Percentiles rank a stretch among this genome's conserved stretches.
Evolutionary conservation across 345 rosid species (phyloP).

Genomic region (Crucihimalaya himalaica): DNA sequence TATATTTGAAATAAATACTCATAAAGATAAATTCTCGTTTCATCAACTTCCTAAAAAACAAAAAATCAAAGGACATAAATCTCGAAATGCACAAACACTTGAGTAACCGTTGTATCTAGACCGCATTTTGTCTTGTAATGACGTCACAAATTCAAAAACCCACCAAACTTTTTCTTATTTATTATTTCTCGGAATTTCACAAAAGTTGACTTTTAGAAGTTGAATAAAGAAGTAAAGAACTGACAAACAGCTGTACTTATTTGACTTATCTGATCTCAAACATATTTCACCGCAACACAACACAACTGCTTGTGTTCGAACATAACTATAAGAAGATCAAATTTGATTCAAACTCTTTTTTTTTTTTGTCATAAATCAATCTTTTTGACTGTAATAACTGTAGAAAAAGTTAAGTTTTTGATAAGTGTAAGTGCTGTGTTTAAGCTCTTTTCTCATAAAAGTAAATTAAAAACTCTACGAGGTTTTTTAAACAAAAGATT

Average conservation of each 20-base stretch:
- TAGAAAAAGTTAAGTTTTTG: no score
- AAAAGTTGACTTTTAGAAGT: neutral
- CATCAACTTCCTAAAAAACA: neutral
- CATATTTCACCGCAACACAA: neutral
- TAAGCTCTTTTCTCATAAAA: conserved; percentile 8
- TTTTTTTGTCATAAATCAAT: neutral
- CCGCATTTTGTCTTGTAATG: neutral
- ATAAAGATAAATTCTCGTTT: neutral
- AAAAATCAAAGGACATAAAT: neutral
- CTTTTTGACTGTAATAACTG: neutral
- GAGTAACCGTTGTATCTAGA: conserved; percentile 8
- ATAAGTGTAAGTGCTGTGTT: neutral
- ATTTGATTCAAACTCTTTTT: neutral
- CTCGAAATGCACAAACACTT: conserved; percentile 13
- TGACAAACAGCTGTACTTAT: neutral
- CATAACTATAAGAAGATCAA: neutral
- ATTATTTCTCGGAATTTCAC: neutral
- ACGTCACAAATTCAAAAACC: conserved; percentile 12
- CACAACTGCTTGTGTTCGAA: neutral
- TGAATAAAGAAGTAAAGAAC: neutral
- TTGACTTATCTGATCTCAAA: neutral
- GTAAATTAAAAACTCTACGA: conserved; percentile 15
- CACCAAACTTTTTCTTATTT: neutral
- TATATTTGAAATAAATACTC: neutral
- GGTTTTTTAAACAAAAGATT: conserved; percentile 26